A percentile compares a stretch with the other conserved stretches of the same genome.
Evolutionary conservation across 306 rosid genomes (phyloP).

Genomic region (Vigna mungo): DNA sequence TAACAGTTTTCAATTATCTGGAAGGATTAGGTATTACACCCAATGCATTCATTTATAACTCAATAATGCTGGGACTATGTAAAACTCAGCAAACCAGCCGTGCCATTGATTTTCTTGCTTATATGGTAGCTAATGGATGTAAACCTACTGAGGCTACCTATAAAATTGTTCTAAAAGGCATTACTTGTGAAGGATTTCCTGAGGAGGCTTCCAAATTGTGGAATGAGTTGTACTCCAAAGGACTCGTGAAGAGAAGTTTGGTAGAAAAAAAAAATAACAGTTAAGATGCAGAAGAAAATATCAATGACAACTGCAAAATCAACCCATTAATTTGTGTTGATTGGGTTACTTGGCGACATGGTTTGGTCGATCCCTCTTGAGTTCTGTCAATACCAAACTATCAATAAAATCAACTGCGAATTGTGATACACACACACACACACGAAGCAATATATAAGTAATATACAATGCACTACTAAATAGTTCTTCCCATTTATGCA

Average conservation of each 20-base stretch:
- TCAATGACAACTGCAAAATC: not conserved
- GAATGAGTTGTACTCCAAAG: constrained; percentile 62
- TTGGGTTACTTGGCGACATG: not conserved
- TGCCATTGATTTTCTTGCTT: constrained; percentile 77
- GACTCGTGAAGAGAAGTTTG: constrained; percentile 75
- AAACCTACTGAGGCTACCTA: constrained; percentile 78
- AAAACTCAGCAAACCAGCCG: constrained; percentile 63
- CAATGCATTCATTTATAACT: constrained; percentile 70
- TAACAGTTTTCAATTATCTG: constrained; percentile 62
- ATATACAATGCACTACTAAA: not conserved
- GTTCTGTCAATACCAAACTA: constrained; percentile 1
- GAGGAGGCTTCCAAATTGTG: constrained; percentile 71
- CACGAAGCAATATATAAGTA: not conserved
- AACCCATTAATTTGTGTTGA: not conserved
- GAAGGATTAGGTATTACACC: constrained; percentile 66
- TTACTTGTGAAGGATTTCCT: constrained; percentile 74
- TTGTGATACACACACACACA: not conserved
- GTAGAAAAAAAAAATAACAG: constrained; percentile 67
- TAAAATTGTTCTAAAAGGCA: constrained; percentile 75
- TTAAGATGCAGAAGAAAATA: constrained; percentile 47
- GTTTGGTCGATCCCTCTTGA: not conserved
- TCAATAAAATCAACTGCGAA: not conserved
- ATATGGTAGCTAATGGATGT: constrained; percentile 71
- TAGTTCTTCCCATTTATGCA: not conserved
- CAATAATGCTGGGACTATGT: constrained; percentile 77